These are phyloP conservation scores for Amyloporia xantha DNA, from an alignment of 768 basidiomycete genomes.

Conservation along the genomic window DNA sequence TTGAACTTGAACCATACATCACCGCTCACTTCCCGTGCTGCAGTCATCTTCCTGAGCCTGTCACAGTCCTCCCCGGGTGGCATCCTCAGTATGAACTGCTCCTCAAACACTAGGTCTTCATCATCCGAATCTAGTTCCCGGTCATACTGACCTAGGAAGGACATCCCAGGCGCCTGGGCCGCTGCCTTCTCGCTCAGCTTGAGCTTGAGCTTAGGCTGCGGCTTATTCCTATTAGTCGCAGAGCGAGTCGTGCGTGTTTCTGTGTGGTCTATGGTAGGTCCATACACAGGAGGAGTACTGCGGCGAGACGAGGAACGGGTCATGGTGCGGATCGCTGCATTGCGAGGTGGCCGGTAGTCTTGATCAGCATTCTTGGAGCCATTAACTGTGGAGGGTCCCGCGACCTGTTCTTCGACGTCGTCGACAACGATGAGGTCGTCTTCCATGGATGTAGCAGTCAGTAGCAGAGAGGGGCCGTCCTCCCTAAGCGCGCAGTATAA, in stretches of 20 bases:
- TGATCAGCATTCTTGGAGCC: slow-evolving; percentile 3
- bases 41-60: slow-evolving; percentile 73
- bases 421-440: slow-evolving; percentile 23
- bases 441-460: too few relatives aligned
- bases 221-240: slow-evolving; percentile 12
- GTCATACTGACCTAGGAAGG: slow-evolving; percentile 88
- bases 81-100: slow-evolving; percentile 91
- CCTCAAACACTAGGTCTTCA: slow-evolving; percentile 92
- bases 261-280: slow-evolving; percentile 14
- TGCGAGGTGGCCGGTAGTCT: slow-evolving; percentile 10
- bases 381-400: not conserved
- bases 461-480: too few relatives aligned
- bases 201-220: slow-evolving; percentile 72
- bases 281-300: slow-evolving; percentile 16
- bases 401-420: slow-evolving; percentile 20
- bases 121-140: slow-evolving; percentile 93
- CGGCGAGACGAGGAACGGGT: slow-evolving; percentile 11
- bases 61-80: slow-evolving; percentile 81
- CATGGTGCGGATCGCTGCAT: slow-evolving; percentile 13
- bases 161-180: slow-evolving; percentile 77
- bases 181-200: slow-evolving; percentile 82
- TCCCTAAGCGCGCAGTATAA: too few relatives aligned
- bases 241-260: slow-evolving; percentile 22
- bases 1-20: slow-evolving; percentile 98
- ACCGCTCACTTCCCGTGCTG: slow-evolving; percentile 65